A percentile compares a stretch with the other conserved stretches of the same genome.
These are phyloP conservation scores for Pythium myriotylum DNA, from an alignment of 352 stramenopile genomes.

Conservation along the genomic window DNA sequence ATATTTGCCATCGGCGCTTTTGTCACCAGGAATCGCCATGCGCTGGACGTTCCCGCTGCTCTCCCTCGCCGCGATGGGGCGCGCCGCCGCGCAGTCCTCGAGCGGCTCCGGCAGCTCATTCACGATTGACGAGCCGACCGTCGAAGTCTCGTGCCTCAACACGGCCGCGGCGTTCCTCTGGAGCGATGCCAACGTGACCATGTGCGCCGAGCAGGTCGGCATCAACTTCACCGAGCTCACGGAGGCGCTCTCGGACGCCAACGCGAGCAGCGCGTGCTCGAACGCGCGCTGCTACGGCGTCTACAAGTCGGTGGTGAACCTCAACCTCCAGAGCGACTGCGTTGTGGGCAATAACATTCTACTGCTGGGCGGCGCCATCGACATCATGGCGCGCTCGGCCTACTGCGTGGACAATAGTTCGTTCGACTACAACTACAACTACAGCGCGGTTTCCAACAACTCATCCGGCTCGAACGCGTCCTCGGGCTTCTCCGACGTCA, in stretches of 20 bases:
- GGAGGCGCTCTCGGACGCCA: neutral
- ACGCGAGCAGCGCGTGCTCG: neutral
- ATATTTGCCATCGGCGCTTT: no score
- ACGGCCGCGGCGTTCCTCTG: no score
- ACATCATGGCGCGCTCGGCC: neutral
- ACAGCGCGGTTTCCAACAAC: neutral
- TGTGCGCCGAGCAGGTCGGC: neutral
- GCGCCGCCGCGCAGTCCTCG: no score
- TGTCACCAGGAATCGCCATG: no score
- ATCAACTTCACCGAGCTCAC: neutral
- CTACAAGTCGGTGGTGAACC: neutral
- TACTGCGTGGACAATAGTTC: slow-evolving; percentile 2
- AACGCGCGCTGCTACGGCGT: neutral
- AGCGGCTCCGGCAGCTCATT: no score
- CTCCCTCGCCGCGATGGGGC: no score
- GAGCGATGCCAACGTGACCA: no score
- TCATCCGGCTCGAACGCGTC: neutral
- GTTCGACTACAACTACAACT: neutral
- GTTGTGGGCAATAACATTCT: neutral
- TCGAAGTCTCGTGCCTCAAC: no score
- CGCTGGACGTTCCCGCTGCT: no score
- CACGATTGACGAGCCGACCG: no score
- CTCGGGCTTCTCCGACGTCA: neutral
- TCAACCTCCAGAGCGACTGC: neutral
- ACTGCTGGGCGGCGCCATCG: neutral